Evolutionary conservation across 257 asterid genomes (phyloP), one percentile per base, ranked within the genome.

Genomic region (Paraleonurus japonicus): DNA sequence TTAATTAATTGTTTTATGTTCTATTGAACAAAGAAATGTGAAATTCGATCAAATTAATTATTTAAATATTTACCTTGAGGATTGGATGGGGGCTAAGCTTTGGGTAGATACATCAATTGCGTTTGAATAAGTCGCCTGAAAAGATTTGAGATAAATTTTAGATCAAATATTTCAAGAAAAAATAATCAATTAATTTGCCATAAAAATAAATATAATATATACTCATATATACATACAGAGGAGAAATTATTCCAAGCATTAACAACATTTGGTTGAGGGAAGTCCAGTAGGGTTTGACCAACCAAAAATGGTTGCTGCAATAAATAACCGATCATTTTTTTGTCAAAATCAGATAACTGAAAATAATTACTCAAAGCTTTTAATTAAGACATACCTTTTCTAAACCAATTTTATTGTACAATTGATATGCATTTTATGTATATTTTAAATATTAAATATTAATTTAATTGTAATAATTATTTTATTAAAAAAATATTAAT

Each of bases 51-150:
- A 32, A 15, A 2, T 9, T 4, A 19, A 13, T 26, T 22, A 65
- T 35, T 19, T 10, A 41, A 27, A 47, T 16, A 27, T 43, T 20
- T 67, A 82, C 87, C 84, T 79, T 62, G 87, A 69, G 67, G 81
- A 51, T 30, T 77, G 80, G 54, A 43, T 45, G 62, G 61, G 57
- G 35, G 41, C 35, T 32, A 61, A 17, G 60, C 35, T 60, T 24
- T 43, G 73, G 33, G 20, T 33, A 27, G 73, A 58, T 50, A 16
- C 32, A 48, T 43, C 41, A 32, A 58, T 17, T 41, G 48, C 50
- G 70, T 69, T 75, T 54, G 80, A 51, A 67, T 54, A 60, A 24
- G 58, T 11, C 57, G n/a, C 66, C 82, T 81, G 35, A 15, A 77
- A 12, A 54, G 15, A 12, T 20, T 58, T 3, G 7, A 57, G 13